phyloP scores from a whole-genome alignment of 2,329 filamentous ascomycete genomes.

The Biscogniauxia marginata region DNA sequence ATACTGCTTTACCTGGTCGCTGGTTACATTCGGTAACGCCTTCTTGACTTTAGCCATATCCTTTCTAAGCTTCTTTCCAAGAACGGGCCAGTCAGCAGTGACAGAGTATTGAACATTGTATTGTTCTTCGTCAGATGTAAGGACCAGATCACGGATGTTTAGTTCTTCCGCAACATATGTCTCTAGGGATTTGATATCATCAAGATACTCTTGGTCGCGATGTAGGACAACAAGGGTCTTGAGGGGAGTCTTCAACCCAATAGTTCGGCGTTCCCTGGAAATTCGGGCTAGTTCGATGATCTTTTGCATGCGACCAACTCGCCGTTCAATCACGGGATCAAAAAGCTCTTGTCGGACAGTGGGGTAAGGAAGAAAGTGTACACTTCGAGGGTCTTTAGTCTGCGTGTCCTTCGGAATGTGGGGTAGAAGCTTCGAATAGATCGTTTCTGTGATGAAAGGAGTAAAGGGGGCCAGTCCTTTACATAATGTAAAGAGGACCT shows the following conservation, averaged over 20 bases:
- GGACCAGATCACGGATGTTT: conserved; percentile 80
- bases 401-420: conserved; percentile 72
- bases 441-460: conserved; percentile 92
- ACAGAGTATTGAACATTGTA: conserved; percentile 93
- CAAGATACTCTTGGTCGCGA: conserved; percentile 75
- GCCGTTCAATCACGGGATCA: conserved; percentile 79
- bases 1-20: conserved; percentile 78
- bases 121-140: conserved; percentile 82
- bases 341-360: conserved; percentile 87
- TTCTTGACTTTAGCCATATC: conserved; percentile 90
- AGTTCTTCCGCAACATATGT: conserved; percentile 90
- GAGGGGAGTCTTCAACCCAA: conserved; percentile 87
- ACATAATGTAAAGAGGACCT: conserved; percentile 80
- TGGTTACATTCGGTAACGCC: conserved; percentile 75
- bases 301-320: conserved; percentile 87
- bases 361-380: conserved; percentile 91
- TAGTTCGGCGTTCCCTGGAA: conserved; percentile 78
- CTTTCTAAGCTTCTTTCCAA: conserved; percentile 97
- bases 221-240: conserved; percentile 90
- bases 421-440: conserved; percentile 80
- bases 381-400: conserved; percentile 74
- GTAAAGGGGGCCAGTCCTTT: conserved; percentile 85
- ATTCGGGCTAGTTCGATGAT: conserved; percentile 90
- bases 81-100: conserved; percentile 85
- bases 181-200: conserved; percentile 82